Percentiles rank a stretch among this genome's conserved stretches.
Evolutionary conservation across 2,329 filamentous ascomycete genomes (phyloP).

Genomic region (Stagonosporopsis vannaccii): DNA sequence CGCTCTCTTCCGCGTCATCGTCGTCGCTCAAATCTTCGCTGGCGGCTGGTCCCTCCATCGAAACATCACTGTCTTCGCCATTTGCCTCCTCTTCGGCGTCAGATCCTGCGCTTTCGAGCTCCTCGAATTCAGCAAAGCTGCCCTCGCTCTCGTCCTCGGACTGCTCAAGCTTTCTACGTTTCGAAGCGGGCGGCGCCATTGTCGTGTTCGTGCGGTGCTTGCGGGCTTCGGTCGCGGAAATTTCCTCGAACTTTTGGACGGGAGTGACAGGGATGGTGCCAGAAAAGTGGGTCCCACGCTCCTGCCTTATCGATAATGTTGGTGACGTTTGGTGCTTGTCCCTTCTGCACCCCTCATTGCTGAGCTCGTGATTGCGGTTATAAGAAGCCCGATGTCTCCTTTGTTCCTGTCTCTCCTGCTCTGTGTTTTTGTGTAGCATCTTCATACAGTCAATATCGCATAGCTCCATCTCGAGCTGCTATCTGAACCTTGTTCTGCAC

Average conservation of each 20-base stretch:
- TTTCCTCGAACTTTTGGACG: constrained; percentile 31
- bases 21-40: constrained; percentile 20
- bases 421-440: constrained; percentile 30
- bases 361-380: neutral
- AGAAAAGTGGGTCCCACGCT: neutral
- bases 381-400: neutral
- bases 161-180: constrained; percentile 58
- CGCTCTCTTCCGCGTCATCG: constrained; percentile 28
- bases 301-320: constrained; percentile 32
- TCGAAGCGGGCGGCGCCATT: constrained; percentile 50
- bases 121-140: constrained; percentile 34
- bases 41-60: constrained; percentile 25
- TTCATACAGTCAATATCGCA: neutral
- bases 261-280: constrained; percentile 2
- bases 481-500: neutral
- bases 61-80: constrained; percentile 24
- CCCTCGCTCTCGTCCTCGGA: constrained; percentile 40
- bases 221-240: constrained; percentile 23
- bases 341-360: constrained; percentile 17
- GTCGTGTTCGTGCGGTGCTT: constrained; percentile 17
- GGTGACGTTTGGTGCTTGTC: constrained; percentile 17
- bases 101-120: constrained; percentile 24
- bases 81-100: constrained; percentile 19
- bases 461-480: neutral
- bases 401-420: constrained; percentile 4